Conservation (phyloP, 106 monocot species). For the Dioscorea zingiberensis region DNA sequence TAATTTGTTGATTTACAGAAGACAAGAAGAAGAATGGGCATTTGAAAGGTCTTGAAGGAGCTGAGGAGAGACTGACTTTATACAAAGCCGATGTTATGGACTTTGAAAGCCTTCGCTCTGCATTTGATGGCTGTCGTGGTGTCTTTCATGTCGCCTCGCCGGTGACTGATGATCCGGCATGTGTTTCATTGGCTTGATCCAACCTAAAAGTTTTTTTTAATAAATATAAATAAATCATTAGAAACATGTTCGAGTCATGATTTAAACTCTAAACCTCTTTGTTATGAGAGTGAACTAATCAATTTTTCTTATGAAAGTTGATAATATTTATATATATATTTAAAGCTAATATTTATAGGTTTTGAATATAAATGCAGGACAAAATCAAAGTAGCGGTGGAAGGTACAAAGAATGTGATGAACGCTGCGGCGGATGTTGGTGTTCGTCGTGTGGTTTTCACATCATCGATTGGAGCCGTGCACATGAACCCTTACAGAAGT, state of each 20-base stretch:
- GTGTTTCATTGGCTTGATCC: too few relatives aligned
- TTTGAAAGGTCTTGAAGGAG: constrained; percentile 48
- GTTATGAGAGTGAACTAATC: too few relatives aligned
- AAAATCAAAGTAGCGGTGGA: constrained; percentile 59
- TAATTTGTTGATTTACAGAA: too few relatives aligned
- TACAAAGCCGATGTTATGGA: constrained; percentile 71
- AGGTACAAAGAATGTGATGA: constrained; percentile 36
- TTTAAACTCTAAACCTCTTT: too few relatives aligned
- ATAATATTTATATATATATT: too few relatives aligned
- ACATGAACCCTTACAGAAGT: constrained; percentile 46
- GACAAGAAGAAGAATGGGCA: constrained; percentile 86
- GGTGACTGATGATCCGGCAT: constrained; percentile 65
- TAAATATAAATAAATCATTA: too few relatives aligned
- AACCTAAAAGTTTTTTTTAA: not conserved
- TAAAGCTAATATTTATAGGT: too few relatives aligned
- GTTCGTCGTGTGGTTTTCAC: constrained; percentile 54
- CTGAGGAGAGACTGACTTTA: constrained; percentile 49
- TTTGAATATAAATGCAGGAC: constrained; percentile 23
- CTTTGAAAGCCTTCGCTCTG: constrained; percentile 37
- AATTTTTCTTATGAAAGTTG: too few relatives aligned
- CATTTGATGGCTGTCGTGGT: constrained; percentile 58
- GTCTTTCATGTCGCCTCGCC: constrained; percentile 80
- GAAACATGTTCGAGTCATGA: too few relatives aligned
- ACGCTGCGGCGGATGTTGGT: constrained; percentile 46
- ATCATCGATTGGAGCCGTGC: constrained; percentile 54